phyloP scores from a whole-genome alignment of 1,139 yeast species.

The Blastobotrys serpentis region DNA sequence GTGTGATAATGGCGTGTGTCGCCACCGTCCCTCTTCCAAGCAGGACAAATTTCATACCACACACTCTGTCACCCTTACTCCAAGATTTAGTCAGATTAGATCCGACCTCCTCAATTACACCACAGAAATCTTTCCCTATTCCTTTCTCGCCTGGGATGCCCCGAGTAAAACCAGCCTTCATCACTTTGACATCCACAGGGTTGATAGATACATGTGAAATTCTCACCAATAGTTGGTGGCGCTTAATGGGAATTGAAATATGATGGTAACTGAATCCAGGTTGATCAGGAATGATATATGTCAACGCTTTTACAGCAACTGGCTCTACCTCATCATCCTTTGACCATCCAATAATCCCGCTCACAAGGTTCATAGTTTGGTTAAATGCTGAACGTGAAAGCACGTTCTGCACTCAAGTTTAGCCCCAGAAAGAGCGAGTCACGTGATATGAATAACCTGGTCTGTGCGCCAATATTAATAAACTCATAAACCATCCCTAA shows the following conservation, averaged over 20 bases:
- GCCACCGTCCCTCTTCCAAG: constrained; percentile 54
- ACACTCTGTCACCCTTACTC: constrained; percentile 59
- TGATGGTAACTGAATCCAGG: constrained; percentile 41
- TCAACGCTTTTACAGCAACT: constrained; percentile 27
- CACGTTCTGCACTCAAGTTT: no score
- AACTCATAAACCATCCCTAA: no score
- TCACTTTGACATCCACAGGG: constrained; percentile 62
- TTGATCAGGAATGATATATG: constrained; percentile 26
- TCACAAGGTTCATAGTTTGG: no score
- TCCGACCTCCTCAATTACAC: constrained; percentile 62
- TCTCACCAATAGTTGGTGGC: constrained; percentile 54
- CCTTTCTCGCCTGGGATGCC: constrained; percentile 50
- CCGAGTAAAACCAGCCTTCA: constrained; percentile 41
- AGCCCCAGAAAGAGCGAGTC: no score
- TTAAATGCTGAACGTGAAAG: no score
- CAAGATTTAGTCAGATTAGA: constrained; percentile 31
- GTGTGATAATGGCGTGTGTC: constrained; percentile 49
- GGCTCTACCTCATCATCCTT: constrained; percentile 8
- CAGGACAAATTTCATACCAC: constrained; percentile 48
- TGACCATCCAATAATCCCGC: no score
- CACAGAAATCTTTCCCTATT: constrained; percentile 69
- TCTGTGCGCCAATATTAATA: no score
- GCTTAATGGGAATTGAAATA: constrained; percentile 44
- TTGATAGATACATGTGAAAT: constrained; percentile 61
- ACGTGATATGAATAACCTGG: no score